Evolutionary conservation across 768 basidiomycete species (phyloP), one percentile per base, ranked within the genome.

Genomic region (Phanerochaete carnosa): DNA sequence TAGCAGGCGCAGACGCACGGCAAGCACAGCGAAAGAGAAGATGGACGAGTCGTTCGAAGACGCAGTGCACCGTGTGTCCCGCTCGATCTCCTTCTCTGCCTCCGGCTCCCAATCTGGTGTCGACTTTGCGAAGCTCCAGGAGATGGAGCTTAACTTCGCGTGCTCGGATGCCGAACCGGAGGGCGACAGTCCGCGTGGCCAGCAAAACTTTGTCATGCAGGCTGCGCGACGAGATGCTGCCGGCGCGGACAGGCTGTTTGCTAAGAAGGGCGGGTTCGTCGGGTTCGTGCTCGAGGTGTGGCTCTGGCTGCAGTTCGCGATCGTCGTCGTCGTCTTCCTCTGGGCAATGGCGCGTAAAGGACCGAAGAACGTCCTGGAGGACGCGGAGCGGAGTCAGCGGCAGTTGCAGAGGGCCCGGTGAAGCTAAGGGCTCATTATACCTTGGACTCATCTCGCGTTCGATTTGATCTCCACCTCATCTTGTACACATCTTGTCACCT

Each of bases 271-370:
- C 3, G 70, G 71, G 7, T 62, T 78, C 23, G 74, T 75, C 33
- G 74, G 69, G 43, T 73, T 88, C 52, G 70, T 92, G 64, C 66
- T 94, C 52, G 89, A 92, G 74, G 70, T 90, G 23, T 94, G 92
- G 92, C 72, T 94, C 63, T 92, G 91, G 90, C 70, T 92, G 61
- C 92, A 94, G 72, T 92, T 94, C 68, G 76, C 72, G 8, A 78
- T 92, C 62, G 84, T 94, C 63, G 79, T 93, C 32, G 57, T 87
- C 45, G 85, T 92, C 55, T 94, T 94, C 72, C 70, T 94, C 57
- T 92, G 84, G 80, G 83, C 89, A 33, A 89, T 92, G 86, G 89
- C 90, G 60, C 84, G 79, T 72, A 79, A 83, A 22, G 91, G 92
- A 2, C 91, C 91, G 6, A 87, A 85, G 74, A 80, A 80, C 56